A percentile compares a stretch with the other conserved stretches of the same genome.
These are phyloP conservation scores for Salix brachista DNA, from an alignment of 345 rosid genomes.

Conservation along the genomic window DNA sequence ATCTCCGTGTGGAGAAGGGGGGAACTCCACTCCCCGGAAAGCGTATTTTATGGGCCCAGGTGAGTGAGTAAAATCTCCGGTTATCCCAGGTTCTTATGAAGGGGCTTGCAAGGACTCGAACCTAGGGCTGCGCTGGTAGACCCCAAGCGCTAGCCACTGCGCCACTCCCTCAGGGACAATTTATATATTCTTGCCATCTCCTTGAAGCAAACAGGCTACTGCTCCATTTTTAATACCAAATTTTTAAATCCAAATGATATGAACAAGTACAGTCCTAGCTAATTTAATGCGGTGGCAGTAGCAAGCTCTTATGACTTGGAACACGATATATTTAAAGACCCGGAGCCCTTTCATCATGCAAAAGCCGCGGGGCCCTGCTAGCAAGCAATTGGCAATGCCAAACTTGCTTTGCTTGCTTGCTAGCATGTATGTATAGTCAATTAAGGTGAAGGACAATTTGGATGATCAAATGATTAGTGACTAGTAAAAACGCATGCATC, in stretches of 20 bases:
- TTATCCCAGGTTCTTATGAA: too few relatives aligned
- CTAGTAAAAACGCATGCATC: neutral
- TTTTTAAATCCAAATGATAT: neutral
- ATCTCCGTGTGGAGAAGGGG: too few relatives aligned
- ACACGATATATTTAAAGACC: neutral
- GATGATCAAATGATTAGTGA: neutral
- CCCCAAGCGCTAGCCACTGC: too few relatives aligned
- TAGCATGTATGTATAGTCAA: too few relatives aligned
- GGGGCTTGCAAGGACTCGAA: too few relatives aligned
- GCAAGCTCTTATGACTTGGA: neutral
- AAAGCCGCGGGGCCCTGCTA: neutral
- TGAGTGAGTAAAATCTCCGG: too few relatives aligned
- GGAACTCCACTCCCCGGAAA: too few relatives aligned
- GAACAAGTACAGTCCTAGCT: neutral
- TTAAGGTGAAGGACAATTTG: neutral
- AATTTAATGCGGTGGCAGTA: neutral
- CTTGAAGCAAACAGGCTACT: neutral
- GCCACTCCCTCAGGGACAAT: too few relatives aligned
- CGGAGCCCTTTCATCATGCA: neutral
- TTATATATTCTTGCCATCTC: neutral
- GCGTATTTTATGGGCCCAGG: too few relatives aligned
- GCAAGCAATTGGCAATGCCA: neutral
- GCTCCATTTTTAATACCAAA: neutral
- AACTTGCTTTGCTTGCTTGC: neutral
- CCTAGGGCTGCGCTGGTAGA: too few relatives aligned